Conservation (phyloP, 2,329 filamentous ascomycete genomes). For the Colletotrichum orbiculare region DNA sequence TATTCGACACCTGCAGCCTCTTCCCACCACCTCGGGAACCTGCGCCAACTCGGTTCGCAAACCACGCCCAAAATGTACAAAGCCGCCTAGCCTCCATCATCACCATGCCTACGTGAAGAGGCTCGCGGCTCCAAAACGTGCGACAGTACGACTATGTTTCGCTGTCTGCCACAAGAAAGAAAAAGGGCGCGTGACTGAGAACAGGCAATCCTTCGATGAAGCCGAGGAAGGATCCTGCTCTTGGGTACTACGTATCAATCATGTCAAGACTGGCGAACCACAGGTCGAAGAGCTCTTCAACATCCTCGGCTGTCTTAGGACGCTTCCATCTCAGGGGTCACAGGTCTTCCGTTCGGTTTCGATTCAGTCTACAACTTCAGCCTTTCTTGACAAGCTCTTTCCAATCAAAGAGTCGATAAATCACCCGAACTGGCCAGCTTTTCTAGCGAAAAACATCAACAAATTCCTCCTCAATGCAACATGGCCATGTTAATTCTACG, state of each 20-base stretch:
- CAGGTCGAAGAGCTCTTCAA: conserved; percentile 1
- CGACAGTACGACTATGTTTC: neutral
- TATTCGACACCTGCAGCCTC: neutral
- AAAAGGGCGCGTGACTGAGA: conserved; percentile 11
- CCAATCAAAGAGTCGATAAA: no score
- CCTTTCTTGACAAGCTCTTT: no score
- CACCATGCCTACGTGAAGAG: neutral
- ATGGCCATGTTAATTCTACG: no score
- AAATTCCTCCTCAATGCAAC: no score
- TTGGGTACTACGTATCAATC: conserved; percentile 15
- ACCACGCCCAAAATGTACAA: conserved; percentile 25
- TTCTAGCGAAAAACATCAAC: no score
- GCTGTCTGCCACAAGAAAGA: neutral
- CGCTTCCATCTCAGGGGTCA: neutral
- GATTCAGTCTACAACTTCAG: neutral
- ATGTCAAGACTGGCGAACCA: conserved; percentile 11
- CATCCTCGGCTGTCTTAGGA: conserved; percentile 19
- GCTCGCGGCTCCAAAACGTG: neutral
- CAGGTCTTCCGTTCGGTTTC: neutral
- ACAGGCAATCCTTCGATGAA: conserved; percentile 1
- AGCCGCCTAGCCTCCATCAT: conserved; percentile 7
- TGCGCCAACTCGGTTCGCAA: conserved; percentile 20
- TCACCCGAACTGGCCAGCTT: no score
- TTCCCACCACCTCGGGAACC: neutral
- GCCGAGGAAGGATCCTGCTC: conserved; percentile 18